Evolutionary conservation across 2,329 filamentous ascomycete genomes (phyloP).

Genomic region (Apiospora kogelbergensis): DNA sequence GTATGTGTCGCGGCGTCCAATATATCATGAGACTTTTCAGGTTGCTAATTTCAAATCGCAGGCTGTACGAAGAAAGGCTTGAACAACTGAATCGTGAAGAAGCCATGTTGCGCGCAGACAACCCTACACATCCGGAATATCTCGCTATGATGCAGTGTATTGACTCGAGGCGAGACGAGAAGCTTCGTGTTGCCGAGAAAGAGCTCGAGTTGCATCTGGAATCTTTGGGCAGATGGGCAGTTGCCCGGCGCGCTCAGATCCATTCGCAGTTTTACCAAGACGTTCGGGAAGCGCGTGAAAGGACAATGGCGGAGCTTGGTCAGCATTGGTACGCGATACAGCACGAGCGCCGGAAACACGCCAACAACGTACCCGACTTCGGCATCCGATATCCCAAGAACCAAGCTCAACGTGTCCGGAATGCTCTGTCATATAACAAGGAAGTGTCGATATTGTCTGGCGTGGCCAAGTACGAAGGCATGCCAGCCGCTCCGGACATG

Average conservation of each 20-base stretch:
- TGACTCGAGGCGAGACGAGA: constrained; percentile 78
- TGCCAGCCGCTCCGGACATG: constrained; percentile 90
- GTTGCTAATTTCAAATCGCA: constrained; percentile 34
- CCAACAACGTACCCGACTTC: constrained; percentile 79
- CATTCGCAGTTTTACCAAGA: constrained; percentile 90
- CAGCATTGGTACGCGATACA: constrained; percentile 93
- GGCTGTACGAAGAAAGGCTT: constrained; percentile 85
- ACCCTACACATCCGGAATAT: constrained; percentile 85
- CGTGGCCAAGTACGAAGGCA: constrained; percentile 91
- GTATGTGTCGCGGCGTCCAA: constrained; percentile 42
- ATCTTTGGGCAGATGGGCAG: constrained; percentile 70
- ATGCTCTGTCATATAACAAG: constrained; percentile 89
- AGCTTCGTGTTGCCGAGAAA: constrained; percentile 72
- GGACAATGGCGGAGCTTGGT: constrained; percentile 76
- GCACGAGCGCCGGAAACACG: constrained; percentile 76
- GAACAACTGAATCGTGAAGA: constrained; percentile 75
- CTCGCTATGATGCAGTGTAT: constrained; percentile 87
- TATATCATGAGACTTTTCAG: background rate
- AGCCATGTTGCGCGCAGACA: constrained; percentile 56
- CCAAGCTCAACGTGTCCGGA: constrained; percentile 73
- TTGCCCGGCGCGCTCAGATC: constrained; percentile 81
- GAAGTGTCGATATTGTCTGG: constrained; percentile 91
- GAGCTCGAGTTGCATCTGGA: constrained; percentile 73
- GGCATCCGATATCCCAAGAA: constrained; percentile 78
- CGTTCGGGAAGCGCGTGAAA: constrained; percentile 79